phyloP scores from a whole-genome alignment of 805 yeast genomes.

The Starmerella roubikii region DNA sequence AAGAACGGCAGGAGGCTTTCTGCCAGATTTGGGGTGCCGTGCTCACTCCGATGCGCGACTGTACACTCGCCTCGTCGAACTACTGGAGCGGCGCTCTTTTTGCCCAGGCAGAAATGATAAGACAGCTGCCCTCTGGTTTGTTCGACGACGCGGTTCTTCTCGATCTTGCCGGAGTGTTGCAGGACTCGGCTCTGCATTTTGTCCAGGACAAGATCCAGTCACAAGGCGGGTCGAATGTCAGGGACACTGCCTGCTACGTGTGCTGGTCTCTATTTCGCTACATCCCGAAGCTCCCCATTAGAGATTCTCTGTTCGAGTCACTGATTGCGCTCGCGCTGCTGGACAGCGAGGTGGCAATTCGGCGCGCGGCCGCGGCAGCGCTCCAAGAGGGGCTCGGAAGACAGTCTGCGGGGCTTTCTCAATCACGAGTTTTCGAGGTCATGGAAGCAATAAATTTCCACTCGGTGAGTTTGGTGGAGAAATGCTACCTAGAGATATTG shows the following conservation, averaged over 20 bases:
- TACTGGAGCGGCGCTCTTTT: conserved; percentile 47
- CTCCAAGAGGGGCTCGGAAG: conserved; percentile 77
- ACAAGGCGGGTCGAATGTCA: conserved; percentile 50
- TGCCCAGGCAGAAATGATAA: conserved; percentile 38
- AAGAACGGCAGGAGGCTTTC: background rate
- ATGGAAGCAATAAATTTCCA: conserved; percentile 48
- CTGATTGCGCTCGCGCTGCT: conserved; percentile 44
- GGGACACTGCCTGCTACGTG: conserved; percentile 76
- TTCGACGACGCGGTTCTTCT: background rate
- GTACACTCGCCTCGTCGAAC: conserved; percentile 4
- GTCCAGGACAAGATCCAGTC: conserved; percentile 42
- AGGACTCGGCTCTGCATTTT: conserved; percentile 34
- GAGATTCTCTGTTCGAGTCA: conserved; percentile 23
- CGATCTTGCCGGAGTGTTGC: background rate
- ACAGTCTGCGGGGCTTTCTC: conserved; percentile 33
- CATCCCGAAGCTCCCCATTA: conserved; percentile 19
- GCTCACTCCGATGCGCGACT: conserved; percentile 23
- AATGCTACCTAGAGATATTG: conserved; percentile 32
- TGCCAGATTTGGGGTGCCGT: conserved; percentile 18
- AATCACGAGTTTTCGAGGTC: conserved; percentile 26
- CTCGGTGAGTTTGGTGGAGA: conserved; percentile 32
- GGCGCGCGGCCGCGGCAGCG: conserved; percentile 78
- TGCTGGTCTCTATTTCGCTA: conserved; percentile 61
- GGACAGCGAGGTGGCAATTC: conserved; percentile 58
- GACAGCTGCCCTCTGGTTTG: conserved; percentile 12